These are phyloP conservation scores for Tirmania nivea DNA, from an alignment of 495 filamentous ascomycete genomes.

Conservation along the genomic window DNA sequence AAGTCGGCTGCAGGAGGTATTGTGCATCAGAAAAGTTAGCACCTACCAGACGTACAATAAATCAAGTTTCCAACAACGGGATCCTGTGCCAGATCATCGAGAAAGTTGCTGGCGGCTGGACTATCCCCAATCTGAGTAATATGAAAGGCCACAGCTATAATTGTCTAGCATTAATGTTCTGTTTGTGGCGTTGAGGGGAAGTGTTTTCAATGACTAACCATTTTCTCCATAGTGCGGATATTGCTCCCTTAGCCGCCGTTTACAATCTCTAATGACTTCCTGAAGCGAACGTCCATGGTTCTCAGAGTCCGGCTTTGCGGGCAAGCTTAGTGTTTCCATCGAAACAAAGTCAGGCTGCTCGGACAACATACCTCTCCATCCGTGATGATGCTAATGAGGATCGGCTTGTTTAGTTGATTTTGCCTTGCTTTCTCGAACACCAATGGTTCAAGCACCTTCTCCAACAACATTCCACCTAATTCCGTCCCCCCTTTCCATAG, in stretches of 20 bases:
- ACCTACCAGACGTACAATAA: conserved; percentile 11
- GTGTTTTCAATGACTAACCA: background rate
- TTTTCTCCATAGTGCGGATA: no score
- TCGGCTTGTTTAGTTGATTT: conserved; percentile 34
- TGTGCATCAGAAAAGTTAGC: no score
- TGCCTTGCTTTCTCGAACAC: conserved; percentile 30
- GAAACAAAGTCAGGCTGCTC: no score
- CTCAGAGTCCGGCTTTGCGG: no score
- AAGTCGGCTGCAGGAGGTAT: no score
- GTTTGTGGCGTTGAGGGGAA: no score
- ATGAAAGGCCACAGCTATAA: conserved; percentile 12
- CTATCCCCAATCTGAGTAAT: conserved; percentile 10
- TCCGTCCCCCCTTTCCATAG: conserved; percentile 23
- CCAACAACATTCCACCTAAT: conserved; percentile 36
- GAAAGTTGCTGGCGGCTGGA: conserved; percentile 1
- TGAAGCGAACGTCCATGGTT: no score
- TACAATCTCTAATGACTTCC: no score
- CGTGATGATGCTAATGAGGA: conserved; percentile 45
- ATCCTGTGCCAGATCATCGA: conserved; percentile 3
- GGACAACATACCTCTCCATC: conserved; percentile 27
- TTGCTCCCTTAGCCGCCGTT: no score
- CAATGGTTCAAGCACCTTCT: conserved; percentile 38
- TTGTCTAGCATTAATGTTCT: no score
- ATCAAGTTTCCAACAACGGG: conserved; percentile 3
- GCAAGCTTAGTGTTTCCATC: no score